Base-by-base conservation (phyloP, 768 basidiomycete genomes). In the Chlorophyllum brunneum region DNA sequence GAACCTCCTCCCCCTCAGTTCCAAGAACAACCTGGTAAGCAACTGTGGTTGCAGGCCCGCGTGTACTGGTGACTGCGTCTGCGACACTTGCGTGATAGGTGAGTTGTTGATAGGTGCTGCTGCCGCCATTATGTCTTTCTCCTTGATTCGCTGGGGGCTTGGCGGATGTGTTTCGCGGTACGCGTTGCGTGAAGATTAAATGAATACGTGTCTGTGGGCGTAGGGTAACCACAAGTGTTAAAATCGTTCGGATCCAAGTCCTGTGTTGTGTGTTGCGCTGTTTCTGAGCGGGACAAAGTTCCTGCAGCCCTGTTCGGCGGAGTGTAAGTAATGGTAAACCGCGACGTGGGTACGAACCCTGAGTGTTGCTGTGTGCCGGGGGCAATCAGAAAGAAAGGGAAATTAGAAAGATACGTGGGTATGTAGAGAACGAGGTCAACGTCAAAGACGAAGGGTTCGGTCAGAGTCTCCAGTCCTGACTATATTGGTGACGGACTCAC, bases 1-100 rank as follows among this genome's bases (percentile, higher is more conserved):
- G 72, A 98, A 95, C 56, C 93, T 85, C 60, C 71, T 78, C 51
- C 94, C 94, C 57, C 97, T 85, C 31, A 99, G 80, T 72, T 98
- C 97, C 60, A 99, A 84, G 48, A 88, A 81, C 60, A 99, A 78
- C 60, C 92, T 80, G 22, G 92, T 87, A 58, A 98, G 80, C 34
- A 95, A 79, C 72, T 92, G 89, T 4, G 90, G 91, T 70, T 93
- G 88, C 29, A 92, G 71, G 60, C 82, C 84, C 10, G 82, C 77
- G 60, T 86, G 84, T 5, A 82, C 69, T 33, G 86, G 82, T 1
- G 76, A 74, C 56, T 85, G 83, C 43, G 75, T 75, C 55, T 85
- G 83, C 29, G 81, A 82, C 47, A 81, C 80, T 61, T 81, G 80
- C 0, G 79, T 81, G 55, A 81, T 81, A 44, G 79, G 79, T 31